Conservation (phyloP, 1,139 yeast species). For the Pneumocystis carinii region DNA sequence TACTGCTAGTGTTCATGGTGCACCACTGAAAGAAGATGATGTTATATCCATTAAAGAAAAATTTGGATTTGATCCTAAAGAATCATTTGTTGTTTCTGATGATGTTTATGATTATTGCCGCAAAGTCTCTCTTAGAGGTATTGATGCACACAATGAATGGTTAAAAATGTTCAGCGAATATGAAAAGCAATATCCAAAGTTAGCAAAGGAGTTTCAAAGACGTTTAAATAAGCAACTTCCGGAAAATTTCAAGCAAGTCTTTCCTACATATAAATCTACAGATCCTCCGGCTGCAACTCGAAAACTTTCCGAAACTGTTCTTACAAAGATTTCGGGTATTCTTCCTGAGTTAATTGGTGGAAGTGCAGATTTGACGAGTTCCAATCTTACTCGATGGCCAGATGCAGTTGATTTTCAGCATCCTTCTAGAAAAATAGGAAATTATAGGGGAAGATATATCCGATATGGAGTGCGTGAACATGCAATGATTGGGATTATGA, state of each 20-base stretch:
- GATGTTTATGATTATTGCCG: conserved; percentile 66
- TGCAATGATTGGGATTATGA: conserved; percentile 98
- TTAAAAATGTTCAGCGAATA: conserved; percentile 46
- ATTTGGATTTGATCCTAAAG: conserved; percentile 80
- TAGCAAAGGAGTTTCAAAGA: conserved; percentile 69
- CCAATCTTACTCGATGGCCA: conserved; percentile 85
- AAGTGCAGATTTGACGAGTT: conserved; percentile 96
- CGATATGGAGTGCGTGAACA: conserved; percentile 99
- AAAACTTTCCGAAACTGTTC: conserved; percentile 78
- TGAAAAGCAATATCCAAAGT: conserved; percentile 56
- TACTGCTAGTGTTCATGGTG: conserved; percentile 89
- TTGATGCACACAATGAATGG: conserved; percentile 62
- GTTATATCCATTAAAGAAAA: conserved; percentile 69
- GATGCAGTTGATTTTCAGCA: conserved; percentile 90
- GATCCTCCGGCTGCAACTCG: conserved; percentile 88
- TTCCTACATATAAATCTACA: conserved; percentile 65
- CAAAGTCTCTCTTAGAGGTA: conserved; percentile 45
- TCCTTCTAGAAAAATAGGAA: conserved; percentile 66
- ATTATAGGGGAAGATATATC: conserved; percentile 82
- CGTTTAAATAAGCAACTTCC: conserved; percentile 76
- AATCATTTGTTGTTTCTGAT: conserved; percentile 63
- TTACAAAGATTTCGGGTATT: conserved; percentile 45
- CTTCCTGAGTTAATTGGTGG: conserved; percentile 94
- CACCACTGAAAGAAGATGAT: conserved; percentile 92
- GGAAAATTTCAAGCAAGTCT: conserved; percentile 57